Conservation (phyloP, 768 basidiomycete genomes). For the Lentinula raphanica region DNA sequence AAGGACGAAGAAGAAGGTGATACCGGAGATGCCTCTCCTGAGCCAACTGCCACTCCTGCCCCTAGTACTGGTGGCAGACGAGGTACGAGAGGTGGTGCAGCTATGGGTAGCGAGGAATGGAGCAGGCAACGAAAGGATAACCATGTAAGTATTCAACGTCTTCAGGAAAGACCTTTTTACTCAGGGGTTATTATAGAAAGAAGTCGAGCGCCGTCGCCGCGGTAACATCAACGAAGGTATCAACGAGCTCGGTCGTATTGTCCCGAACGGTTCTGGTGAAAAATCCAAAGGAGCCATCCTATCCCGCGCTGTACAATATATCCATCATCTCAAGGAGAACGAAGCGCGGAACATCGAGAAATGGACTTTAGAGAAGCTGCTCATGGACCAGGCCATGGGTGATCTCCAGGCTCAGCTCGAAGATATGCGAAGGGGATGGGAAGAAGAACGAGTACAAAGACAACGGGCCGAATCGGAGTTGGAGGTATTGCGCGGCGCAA, state of each 20-base stretch:
- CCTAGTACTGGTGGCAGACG: constrained; percentile 26
- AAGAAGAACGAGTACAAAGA: constrained; percentile 62
- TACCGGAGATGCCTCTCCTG: constrained; percentile 22
- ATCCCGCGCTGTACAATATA: constrained; percentile 83
- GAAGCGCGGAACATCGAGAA: constrained; percentile 89
- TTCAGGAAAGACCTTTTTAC: background rate
- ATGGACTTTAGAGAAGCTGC: constrained; percentile 88
- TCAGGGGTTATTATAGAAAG: constrained; percentile 63
- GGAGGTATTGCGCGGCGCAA: constrained; percentile 36
- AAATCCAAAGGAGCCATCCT: constrained; percentile 90
- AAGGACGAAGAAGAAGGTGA: constrained; percentile 18
- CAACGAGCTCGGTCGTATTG: constrained; percentile 82
- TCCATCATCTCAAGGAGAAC: constrained; percentile 86
- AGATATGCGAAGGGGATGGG: constrained; percentile 76
- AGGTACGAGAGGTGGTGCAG: constrained; percentile 46
- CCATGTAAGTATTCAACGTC: constrained; percentile 44
- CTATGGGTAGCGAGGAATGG: constrained; percentile 77
- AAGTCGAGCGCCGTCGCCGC: constrained; percentile 90
- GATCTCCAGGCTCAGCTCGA: constrained; percentile 80
- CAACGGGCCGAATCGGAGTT: constrained; percentile 63
- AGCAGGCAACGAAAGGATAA: constrained; percentile 76
- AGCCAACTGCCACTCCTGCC: constrained; percentile 18
- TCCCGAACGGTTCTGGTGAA: constrained; percentile 83
- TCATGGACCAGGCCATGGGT: constrained; percentile 91
- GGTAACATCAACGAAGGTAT: constrained; percentile 98